Base-by-base conservation (phyloP, 345 rosid species). In the Hibiscus syriacus region DNA sequence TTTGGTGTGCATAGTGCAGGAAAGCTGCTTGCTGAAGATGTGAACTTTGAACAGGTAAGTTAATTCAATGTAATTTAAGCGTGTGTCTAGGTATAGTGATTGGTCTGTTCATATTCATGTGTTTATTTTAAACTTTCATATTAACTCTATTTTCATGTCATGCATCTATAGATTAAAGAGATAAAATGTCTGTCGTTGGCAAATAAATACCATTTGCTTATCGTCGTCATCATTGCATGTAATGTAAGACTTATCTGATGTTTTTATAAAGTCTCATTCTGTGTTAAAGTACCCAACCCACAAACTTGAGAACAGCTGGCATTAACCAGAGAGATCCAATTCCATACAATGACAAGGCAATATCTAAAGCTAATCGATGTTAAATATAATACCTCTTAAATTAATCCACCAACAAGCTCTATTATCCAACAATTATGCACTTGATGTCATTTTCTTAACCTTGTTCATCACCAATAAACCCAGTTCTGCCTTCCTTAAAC, bases 1-100 rank as follows among this genome's bases (percentile, higher is more conserved):
- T 93, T 90, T 84, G 74, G 79, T 76, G 96, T 93, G 76, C 96
- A 93, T 62, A 89, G 97, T 81, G 81, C 86, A 30, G 90, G 92
- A 78, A 88, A 82, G 82, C 85, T 85, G 78, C 80, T 93, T 68
- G 94, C 84, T 48, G 94, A 87, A 72, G 96, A 89, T 87, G 88
- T 93, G 46, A 83, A 88, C 79, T 93, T 93, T 74, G 82, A 77
- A 76, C 81, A 88, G 85, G 98, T 79, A 66, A 70, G 80, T 72
- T 60, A 29, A 19, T 54, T 53, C 32, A 3, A 29, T 53, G 22
- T 26, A 43, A 43, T 63, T 63, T 43, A 38, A 16, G 23, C 38
- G 23, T 43, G 20, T 3, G 8, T 25, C 38, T 6, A 6, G 3
- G 12, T 23, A 63, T 8, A 25, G 22, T 41, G 67, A 23, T 63